Evolutionary conservation across 1,139 yeast genomes (phyloP).

Genomic region (Candida tropicalis): DNA sequence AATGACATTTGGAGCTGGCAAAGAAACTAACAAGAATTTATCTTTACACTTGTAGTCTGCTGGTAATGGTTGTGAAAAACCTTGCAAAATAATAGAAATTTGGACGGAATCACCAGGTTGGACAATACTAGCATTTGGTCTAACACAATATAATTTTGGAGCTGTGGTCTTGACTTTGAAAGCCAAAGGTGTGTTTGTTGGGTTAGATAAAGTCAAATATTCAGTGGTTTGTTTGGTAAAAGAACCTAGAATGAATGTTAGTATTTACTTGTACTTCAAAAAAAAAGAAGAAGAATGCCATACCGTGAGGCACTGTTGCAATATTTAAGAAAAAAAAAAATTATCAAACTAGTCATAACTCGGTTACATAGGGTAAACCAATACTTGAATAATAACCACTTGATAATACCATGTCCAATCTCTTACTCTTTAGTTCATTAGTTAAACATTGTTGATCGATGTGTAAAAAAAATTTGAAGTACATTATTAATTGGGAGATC

Average conservation of each 20-base stretch:
- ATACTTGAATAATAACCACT: no score
- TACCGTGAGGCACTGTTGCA: no score
- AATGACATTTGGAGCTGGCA: conserved; percentile 68
- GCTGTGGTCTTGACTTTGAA: conserved; percentile 98
- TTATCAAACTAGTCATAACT: no score
- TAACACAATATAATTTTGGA: conserved; percentile 92
- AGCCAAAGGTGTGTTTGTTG: conserved; percentile 64
- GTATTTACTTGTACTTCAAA: conserved; percentile 1
- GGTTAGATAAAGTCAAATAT: conserved; percentile 68
- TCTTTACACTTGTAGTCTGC: conserved; percentile 81
- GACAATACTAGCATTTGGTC: conserved; percentile 88
- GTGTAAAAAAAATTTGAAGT: no score
- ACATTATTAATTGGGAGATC: no score
- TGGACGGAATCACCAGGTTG: conserved; percentile 73
- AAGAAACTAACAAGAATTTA: conserved; percentile 85
- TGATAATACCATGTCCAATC: no score
- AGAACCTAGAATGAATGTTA: conserved; percentile 46
- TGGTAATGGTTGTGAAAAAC: conserved; percentile 74
- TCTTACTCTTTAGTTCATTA: no score
- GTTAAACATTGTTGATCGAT: no score
- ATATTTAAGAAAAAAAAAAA: no score
- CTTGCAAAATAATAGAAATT: conserved; percentile 84
- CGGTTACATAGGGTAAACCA: no score
- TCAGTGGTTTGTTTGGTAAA: conserved; percentile 75
- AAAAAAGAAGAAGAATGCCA: neutral